These are phyloP conservation scores for Globisporangium abappressorium DNA, from an alignment of 352 stramenopile genomes.

Conservation along the genomic window DNA sequence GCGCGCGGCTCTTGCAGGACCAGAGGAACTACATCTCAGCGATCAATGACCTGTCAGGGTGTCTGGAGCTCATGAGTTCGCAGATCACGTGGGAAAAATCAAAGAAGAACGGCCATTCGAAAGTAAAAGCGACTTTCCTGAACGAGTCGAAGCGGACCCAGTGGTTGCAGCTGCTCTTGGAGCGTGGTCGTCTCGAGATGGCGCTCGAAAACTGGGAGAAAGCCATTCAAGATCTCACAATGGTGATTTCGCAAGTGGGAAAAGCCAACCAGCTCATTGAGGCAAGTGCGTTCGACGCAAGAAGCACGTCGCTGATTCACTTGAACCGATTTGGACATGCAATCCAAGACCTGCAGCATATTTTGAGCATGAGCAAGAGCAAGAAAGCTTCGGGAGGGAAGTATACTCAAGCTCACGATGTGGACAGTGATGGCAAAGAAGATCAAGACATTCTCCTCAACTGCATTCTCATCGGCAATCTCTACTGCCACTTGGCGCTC, in stretches of 20 bases:
- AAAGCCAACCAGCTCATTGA: conserved; percentile 28
- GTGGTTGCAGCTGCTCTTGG: conserved; percentile 47
- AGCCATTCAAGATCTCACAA: conserved; percentile 38
- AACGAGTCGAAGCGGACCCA: conserved; percentile 38
- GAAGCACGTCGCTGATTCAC: conserved; percentile 35
- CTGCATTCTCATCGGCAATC: conserved; percentile 44
- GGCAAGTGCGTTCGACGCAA: conserved; percentile 28
- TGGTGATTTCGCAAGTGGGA: conserved; percentile 36
- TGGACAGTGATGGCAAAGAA: not conserved
- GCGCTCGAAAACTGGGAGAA: conserved; percentile 35
- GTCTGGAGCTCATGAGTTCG: conserved; percentile 30
- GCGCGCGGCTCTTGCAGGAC: conserved; percentile 33
- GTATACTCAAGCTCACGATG: not conserved
- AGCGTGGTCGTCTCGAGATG: conserved; percentile 38
- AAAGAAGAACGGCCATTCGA: conserved; percentile 21
- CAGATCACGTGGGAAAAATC: conserved; percentile 41
- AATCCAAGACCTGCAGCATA: conserved; percentile 47
- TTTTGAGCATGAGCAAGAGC: conserved; percentile 22
- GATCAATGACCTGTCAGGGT: conserved; percentile 44
- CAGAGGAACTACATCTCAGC: conserved; percentile 36
- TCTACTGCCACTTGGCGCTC: conserved; percentile 55
- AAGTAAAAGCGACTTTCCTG: conserved; percentile 29
- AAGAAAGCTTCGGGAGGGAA: conserved; percentile 10
- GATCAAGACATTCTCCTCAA: conserved; percentile 33
- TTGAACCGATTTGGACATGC: conserved; percentile 35